Percentiles rank a stretch among this genome's conserved stretches.
phyloP scores from a whole-genome alignment of 2,329 filamentous ascomycete species.

The Sarocladium oryzae region DNA sequence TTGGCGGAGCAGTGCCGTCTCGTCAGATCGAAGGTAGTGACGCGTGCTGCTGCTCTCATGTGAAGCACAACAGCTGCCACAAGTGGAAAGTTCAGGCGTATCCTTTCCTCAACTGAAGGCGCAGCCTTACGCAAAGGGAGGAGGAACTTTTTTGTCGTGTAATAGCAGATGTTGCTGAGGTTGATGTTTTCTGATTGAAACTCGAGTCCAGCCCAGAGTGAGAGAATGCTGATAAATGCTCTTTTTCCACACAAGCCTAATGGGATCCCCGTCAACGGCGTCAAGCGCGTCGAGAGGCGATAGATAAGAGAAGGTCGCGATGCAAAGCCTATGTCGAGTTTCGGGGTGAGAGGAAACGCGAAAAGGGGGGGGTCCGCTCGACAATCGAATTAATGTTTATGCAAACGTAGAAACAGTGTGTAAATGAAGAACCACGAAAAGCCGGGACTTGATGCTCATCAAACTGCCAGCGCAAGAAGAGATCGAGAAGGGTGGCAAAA shows the following conservation, averaged over 20 bases:
- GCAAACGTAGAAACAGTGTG: constrained; percentile 9
- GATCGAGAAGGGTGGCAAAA: constrained; percentile 4
- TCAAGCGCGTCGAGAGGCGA: constrained; percentile 35
- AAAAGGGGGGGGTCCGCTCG: constrained; percentile 17
- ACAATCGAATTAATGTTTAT: constrained; percentile 12
- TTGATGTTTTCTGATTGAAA: constrained; percentile 17
- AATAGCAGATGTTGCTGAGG: not conserved
- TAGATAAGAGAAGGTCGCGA: constrained; percentile 19
- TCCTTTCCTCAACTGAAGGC: no score
- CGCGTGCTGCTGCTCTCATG: constrained; percentile 6
- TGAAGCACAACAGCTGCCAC: not conserved
- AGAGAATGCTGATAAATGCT: constrained; percentile 19
- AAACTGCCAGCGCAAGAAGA: constrained; percentile 12
- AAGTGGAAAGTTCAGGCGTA: no score
- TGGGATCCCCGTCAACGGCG: constrained; percentile 32
- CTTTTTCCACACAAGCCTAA: constrained; percentile 18
- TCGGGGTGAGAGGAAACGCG: constrained; percentile 14
- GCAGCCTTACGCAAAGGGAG: constrained; percentile 1
- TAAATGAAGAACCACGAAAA: constrained; percentile 9
- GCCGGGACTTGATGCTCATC: constrained; percentile 11
- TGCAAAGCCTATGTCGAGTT: constrained; percentile 11
- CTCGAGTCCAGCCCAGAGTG: constrained; percentile 44
- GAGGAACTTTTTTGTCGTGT: not conserved
- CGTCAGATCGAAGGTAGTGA: not conserved
- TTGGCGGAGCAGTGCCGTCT: constrained; percentile 1